Base-by-base conservation (phyloP, 768 basidiomycete species). In the Auricularia auricula-judae region DNA sequence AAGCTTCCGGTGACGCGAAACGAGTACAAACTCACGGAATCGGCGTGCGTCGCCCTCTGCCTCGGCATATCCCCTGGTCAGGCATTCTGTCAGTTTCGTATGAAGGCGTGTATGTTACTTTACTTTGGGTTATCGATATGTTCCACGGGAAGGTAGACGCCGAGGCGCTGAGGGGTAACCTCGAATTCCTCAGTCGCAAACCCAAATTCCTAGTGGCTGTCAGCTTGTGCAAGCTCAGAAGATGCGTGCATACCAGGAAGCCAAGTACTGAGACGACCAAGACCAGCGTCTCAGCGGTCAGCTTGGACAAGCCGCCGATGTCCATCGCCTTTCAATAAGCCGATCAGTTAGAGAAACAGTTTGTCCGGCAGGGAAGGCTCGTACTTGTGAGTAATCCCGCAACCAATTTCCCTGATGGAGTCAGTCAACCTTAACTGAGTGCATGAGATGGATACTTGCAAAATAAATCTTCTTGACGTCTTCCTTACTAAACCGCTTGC, bases 51-150 rank as follows among this genome's bases (percentile, higher is more conserved):
- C 89, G 35, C 86, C 84, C 73, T 81, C 86, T 71, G 78, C 83
- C 74, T 76, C 84, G 2, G 77, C 87, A 72, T 89, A 89, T 16
- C 87, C 87, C 71, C 84, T 87, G 67, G 2, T 35, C 47, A 34
- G 43, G 18, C 43, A 18, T 10, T 44, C 43, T 10, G 10, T 11
- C 18, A 44, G 43, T 44, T 18, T 44, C 10, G 18, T 10, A 44
- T 10, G 43, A 65, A 64, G 29, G 43, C 18, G 11, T 44, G 43
- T 44, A 44, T 18, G 18, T 11, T 44, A 42, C 12, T 76, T 61
- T 68, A 83, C 83, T 85, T 88, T 1, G 89, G 89, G 67, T 90
- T 90, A 70, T 91, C 88, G 67, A 89, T 89, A 70, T 89, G 89
- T 76, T 89, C 85, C 10, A 85, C 83, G 3, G 87, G 87, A 2